Conservation (phyloP, 2,329 filamentous ascomycete genomes). For the Monilinia laxa region DNA sequence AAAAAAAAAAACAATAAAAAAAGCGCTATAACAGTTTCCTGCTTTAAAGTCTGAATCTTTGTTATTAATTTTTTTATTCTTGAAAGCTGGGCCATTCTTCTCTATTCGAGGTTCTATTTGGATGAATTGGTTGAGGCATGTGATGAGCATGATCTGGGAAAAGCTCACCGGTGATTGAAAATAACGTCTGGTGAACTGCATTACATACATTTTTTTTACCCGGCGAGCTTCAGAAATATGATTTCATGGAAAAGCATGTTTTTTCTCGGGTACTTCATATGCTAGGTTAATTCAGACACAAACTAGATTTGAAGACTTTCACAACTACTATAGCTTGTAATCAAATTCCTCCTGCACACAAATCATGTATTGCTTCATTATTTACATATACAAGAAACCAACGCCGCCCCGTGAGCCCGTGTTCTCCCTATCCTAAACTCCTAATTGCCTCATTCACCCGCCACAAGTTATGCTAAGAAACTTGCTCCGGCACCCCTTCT, state of each 20-base stretch:
- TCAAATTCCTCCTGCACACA: neutral
- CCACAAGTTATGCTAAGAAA: slow-evolving; percentile 44
- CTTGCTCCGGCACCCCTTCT: slow-evolving; percentile 61
- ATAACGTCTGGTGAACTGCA: neutral
- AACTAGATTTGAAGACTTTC: neutral
- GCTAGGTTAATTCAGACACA: neutral
- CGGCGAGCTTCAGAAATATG: neutral
- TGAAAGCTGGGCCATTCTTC: neutral
- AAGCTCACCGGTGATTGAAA: neutral
- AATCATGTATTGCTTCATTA: slow-evolving; percentile 7
- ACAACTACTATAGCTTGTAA: neutral
- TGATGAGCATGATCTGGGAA: neutral
- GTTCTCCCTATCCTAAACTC: slow-evolving; percentile 20
- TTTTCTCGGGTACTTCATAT: neutral
- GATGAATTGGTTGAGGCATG: neutral
- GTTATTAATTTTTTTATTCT: neutral
- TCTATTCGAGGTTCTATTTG: neutral
- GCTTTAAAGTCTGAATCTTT: too few species aligned
- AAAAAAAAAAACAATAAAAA: too few species aligned
- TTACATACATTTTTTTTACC: too few species aligned
- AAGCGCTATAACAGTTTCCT: too few species aligned
- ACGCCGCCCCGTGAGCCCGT: neutral
- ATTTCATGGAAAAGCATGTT: neutral
- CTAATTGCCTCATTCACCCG: neutral
- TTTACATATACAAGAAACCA: slow-evolving; percentile 13